These are phyloP conservation scores for Cladophialophora psammophila DNA, from an alignment of 2,329 filamentous ascomycete genomes.

Conservation along the genomic window DNA sequence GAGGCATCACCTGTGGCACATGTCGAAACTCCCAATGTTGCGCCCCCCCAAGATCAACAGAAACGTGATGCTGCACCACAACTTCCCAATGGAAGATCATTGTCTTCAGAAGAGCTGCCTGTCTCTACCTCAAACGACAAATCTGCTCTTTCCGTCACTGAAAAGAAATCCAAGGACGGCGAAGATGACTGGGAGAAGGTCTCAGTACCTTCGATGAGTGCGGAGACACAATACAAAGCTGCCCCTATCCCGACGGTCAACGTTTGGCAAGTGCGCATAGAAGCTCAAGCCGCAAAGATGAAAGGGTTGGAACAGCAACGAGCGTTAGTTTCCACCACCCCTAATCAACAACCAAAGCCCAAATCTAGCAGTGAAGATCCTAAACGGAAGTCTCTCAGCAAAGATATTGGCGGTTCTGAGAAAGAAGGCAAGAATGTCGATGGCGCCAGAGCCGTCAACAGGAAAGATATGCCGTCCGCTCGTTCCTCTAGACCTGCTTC, in stretches of 20 bases:
- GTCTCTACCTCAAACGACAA: conserved; percentile 42
- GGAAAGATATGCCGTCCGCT: conserved; percentile 28
- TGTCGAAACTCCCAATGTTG: conserved; percentile 71
- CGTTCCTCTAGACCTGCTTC: conserved; percentile 42
- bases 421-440: conserved; percentile 26
- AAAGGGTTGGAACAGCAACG: conserved; percentile 46
- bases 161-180: conserved; percentile 61
- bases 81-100: conserved; percentile 27
- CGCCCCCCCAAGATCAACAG: conserved; percentile 68
- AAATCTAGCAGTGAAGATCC: conserved; percentile 46
- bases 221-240: conserved; percentile 71
- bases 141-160: conserved; percentile 47
- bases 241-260: conserved; percentile 86
- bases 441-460: conserved; percentile 14
- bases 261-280: conserved; percentile 81
- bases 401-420: conserved; percentile 28
- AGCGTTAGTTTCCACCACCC: conserved; percentile 38
- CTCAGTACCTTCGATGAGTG: conserved; percentile 53
- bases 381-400: conserved; percentile 30
- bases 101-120: conserved; percentile 20
- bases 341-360: conserved; percentile 41
- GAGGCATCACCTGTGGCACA: conserved; percentile 36
- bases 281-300: conserved; percentile 64
- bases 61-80: conserved; percentile 66
- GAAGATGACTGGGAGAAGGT: conserved; percentile 67